Percentiles rank a stretch among this genome's conserved stretches.
These are phyloP conservation scores for Aureobasidium sp. DNA, from an alignment of 2,329 filamentous ascomycete species.

Conservation along the genomic window DNA sequence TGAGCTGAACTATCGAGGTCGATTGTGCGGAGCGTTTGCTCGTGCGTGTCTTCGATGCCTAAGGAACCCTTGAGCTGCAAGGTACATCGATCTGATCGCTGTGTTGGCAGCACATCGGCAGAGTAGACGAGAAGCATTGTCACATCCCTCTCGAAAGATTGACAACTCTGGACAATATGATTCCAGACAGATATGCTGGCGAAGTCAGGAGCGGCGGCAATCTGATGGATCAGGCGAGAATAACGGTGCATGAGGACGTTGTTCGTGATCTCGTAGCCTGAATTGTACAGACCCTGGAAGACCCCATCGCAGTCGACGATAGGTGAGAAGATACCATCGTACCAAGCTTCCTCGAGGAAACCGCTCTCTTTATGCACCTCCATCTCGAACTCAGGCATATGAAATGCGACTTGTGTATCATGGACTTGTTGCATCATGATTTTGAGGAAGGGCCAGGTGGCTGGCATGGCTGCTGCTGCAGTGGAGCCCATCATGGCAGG, in stretches of 20 bases:
- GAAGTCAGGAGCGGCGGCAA: background rate
- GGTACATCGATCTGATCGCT: background rate
- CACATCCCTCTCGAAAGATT: background rate
- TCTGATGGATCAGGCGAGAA: background rate
- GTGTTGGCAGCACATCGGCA: background rate
- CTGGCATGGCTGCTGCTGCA: background rate
- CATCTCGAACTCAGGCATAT: background rate
- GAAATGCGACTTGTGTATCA: background rate
- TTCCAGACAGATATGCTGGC: background rate
- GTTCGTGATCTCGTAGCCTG: background rate
- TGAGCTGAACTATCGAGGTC: background rate
- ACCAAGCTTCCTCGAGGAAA: constrained; percentile 8
- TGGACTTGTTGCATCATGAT: background rate
- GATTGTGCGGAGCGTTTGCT: background rate
- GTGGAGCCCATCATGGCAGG: constrained; percentile 3
- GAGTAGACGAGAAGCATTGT: background rate
- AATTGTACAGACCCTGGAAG: background rate
- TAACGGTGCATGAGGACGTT: background rate
- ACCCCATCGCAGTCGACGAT: background rate
- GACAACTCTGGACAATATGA: background rate
- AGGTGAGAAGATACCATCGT: constrained; percentile 3
- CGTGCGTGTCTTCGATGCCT: background rate
- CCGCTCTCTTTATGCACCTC: constrained; percentile 3
- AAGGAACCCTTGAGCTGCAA: background rate
- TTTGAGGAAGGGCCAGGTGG: background rate